Percentiles rank a stretch among this genome's conserved stretches.
phyloP scores from a whole-genome alignment of 768 basidiomycete genomes.

The Agaricus bisporus region DNA sequence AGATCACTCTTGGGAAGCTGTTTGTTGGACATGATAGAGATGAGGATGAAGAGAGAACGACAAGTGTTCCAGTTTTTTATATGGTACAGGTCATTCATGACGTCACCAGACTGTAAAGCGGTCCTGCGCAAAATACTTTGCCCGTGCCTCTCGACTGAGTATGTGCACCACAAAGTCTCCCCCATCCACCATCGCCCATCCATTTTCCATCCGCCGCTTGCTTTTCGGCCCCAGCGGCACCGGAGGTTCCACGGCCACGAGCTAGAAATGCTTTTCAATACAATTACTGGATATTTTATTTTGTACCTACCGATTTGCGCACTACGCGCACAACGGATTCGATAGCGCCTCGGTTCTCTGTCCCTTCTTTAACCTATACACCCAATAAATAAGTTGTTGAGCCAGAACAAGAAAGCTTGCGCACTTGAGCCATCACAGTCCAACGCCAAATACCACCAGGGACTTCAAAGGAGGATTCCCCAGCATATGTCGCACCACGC shows the following conservation, averaged over 20 bases:
- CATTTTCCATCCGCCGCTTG: slow-evolving; percentile 53
- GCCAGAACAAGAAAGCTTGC: no score
- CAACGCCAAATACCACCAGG: slow-evolving; percentile 68
- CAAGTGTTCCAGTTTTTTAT: slow-evolving; percentile 3
- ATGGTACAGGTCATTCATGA: not conserved
- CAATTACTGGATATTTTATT: not conserved
- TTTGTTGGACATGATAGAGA: slow-evolving; percentile 9
- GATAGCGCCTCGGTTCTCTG: slow-evolving; percentile 72
- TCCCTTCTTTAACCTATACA: slow-evolving; percentile 74
- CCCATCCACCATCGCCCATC: slow-evolving; percentile 83
- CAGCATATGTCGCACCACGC: slow-evolving; percentile 62
- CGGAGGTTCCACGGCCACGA: slow-evolving; percentile 52
- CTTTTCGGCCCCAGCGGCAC: slow-evolving; percentile 58
- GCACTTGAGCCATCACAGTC: slow-evolving; percentile 68
- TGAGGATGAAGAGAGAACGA: slow-evolving; percentile 21
- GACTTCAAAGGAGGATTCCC: slow-evolving; percentile 47
- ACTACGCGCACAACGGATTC: slow-evolving; percentile 68
- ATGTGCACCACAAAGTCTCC: slow-evolving; percentile 79
- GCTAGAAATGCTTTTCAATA: slow-evolving; percentile 28
- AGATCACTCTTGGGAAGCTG: slow-evolving; percentile 39
- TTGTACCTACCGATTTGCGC: slow-evolving; percentile 57
- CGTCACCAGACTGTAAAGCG: not conserved
- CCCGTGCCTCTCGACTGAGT: slow-evolving; percentile 56
- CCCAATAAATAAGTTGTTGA: no score
- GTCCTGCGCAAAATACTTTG: slow-evolving; percentile 53